Conservation (phyloP, 306 rosid genomes). For the Lupinus albus region DNA sequence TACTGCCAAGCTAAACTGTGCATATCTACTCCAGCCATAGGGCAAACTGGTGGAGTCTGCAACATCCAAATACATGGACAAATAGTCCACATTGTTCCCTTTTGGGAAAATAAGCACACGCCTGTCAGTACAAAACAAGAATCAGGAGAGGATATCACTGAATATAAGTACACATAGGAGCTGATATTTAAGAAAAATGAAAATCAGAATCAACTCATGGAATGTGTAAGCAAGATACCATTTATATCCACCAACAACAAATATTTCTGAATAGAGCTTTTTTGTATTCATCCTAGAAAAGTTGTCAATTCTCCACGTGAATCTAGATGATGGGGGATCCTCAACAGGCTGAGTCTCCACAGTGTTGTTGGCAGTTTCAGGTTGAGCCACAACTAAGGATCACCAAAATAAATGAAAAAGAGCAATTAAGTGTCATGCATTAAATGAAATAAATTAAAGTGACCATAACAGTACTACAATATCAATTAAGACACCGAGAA, state of each 20-base stretch:
- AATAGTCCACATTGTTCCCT: constrained; percentile 86
- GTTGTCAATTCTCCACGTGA: constrained; percentile 83
- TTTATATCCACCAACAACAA: constrained; percentile 76
- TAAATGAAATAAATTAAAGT: not conserved
- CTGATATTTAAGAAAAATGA: constrained; percentile 5
- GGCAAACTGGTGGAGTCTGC: constrained; percentile 80
- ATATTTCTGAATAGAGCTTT: constrained; percentile 77
- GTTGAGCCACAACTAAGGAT: constrained; percentile 63
- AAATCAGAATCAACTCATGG: constrained; percentile 5
- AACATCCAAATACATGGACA: constrained; percentile 90
- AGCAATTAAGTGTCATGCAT: constrained; percentile 28
- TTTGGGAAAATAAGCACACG: constrained; percentile 87
- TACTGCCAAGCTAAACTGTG: constrained; percentile 84
- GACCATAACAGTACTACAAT: constrained; percentile 5
- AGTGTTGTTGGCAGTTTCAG: constrained; percentile 62
- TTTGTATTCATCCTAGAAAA: constrained; percentile 70
- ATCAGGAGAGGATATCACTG: constrained; percentile 29
- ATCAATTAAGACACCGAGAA: constrained; percentile 30
- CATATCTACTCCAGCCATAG: constrained; percentile 89
- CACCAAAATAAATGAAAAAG: constrained; percentile 38
- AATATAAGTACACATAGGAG: constrained; percentile 16
- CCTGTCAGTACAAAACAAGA: constrained; percentile 53
- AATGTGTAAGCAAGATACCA: constrained; percentile 56
- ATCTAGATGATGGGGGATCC: constrained; percentile 75
- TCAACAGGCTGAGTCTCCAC: constrained; percentile 78